Conservation (phyloP, 2,329 filamentous ascomycete genomes). For the Paecilomyces sp. region DNA sequence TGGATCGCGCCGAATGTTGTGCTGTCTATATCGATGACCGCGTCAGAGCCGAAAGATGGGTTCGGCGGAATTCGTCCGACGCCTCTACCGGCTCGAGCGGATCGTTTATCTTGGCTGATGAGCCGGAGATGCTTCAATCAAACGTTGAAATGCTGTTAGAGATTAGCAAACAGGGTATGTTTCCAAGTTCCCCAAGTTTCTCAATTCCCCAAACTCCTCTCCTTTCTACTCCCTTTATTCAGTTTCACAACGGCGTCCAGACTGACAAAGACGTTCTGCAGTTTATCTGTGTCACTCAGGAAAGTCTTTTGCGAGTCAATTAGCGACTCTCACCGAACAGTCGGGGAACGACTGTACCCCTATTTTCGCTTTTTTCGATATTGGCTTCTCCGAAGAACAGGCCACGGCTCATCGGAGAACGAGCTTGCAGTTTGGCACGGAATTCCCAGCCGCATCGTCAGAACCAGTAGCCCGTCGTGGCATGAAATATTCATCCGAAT, state of each 20-base stretch:
- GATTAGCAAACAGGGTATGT: constrained; percentile 48
- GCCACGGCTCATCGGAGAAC: constrained; percentile 23
- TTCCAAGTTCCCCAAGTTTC: constrained; percentile 1
- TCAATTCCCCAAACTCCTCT: background rate
- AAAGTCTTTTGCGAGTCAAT: constrained; percentile 45
- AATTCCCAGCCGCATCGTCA: constrained; percentile 18
- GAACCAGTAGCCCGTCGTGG: constrained; percentile 25
- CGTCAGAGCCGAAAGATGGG: constrained; percentile 38
- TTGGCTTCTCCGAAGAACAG: constrained; percentile 37
- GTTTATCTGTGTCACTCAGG: constrained; percentile 50
- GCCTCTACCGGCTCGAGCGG: constrained; percentile 16
- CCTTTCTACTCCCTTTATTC: background rate
- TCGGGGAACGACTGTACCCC: constrained; percentile 42
- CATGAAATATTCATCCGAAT: constrained; percentile 37
- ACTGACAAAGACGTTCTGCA: constrained; percentile 21
- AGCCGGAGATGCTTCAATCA: constrained; percentile 37
- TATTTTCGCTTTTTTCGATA: constrained; percentile 50
- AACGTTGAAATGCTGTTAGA: constrained; percentile 45
- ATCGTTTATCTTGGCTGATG: constrained; percentile 26
- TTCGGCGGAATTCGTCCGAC: constrained; percentile 25
- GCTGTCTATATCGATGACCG: constrained; percentile 42
- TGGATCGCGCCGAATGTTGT: constrained; percentile 36
- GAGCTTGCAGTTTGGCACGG: constrained; percentile 22
- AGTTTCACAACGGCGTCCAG: background rate
- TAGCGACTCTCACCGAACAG: constrained; percentile 45